Evolutionary conservation across 2,329 filamentous ascomycete species (phyloP), one percentile per base, ranked within the genome.

Genomic region (Penicillium sp.): DNA sequence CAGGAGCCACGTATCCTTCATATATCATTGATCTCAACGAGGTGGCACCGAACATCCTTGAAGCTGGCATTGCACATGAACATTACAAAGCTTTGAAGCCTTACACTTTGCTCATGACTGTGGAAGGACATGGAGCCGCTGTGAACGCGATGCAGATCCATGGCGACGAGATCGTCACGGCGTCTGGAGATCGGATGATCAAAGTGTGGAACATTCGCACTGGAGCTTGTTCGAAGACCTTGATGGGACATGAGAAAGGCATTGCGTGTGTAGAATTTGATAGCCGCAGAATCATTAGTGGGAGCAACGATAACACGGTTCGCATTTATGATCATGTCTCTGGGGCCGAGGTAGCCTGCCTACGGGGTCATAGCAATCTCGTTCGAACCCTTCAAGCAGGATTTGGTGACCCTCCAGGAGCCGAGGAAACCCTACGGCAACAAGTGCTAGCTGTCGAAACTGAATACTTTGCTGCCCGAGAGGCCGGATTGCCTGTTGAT

Each of bases 241-340:
- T 96, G 32, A 80, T 89, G 36, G 94, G 93, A 1, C 94, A 99
- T 67, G 85, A 84, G 59, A 99, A 99, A 71, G 94, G 94, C 30
- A 97, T 99, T 64, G 94, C 94, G 2, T 99, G 94, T 70, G 92
- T 99, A 14, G 93, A 99, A 73, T 97, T 94, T 68, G 94, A 99
- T 69, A 91, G 91, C 26, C 86, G 90, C 47, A 85, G 94, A 18
- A 95, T 99, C 59, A 91, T 99, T 47, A 97, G 91, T 64, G 94
- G 94, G 2, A 97, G 92, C 72, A 97, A 92, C 64, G 94, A 99
- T 71, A 91, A 95, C 69, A 92, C 94, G 38, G 91, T 99, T 30
- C 91, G 94, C 62, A 94, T 99, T 18, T 99, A 96, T 70, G 94
- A 97, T 69, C 87, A 89, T 41, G 82, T 84, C 42, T 91, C 91